Evolutionary conservation across 257 asterid genomes (phyloP), one percentile per base, ranked within the genome.

Genomic region (Eucommia ulmoides): DNA sequence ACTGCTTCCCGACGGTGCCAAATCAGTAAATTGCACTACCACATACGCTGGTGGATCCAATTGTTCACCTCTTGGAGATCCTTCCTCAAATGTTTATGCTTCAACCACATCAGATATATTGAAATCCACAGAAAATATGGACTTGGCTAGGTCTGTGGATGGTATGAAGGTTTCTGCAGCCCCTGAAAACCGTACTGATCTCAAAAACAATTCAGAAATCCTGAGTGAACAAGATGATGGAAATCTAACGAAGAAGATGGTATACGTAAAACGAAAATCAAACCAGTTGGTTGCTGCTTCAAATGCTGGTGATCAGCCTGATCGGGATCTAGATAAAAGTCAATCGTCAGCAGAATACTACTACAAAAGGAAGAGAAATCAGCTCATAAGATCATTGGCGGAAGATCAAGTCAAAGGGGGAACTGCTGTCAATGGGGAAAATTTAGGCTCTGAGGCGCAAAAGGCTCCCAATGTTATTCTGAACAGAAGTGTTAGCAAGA

Each of bases 271-370:
- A 82, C 76, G 78, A 71, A 78, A 68, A 69, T 77, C 81, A 20
- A 67, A 86, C 72, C 96, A 83, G 65, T 70, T 91, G 78, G 80
- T 86, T 66, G 95, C 95, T 41, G 66, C 88, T 66, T 59, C 91
- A 19, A 64, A 52, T 63, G 51, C 78, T 55, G 59, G 56, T 21
- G 80, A 69, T 51, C 41, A 20, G 26, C 41, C 73, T 24, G 33
- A 12, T 24, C 44, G 22, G 29, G 56, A 53, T 62, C 53, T 41
- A 59, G 84, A 75, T 63, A 69, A 65, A 53, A 41, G 54, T 51
- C 74, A 58, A 51, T 45, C 70, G 49, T 63, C 66, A 24, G 74
- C 95, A 41, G 83, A 69, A 66, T 83, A 83, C 51, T 86, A 86
- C 77, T 81, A 67, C 66, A 91, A 86, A 79, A 78, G 79, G 65